Evolutionary conservation across 441 rosid species (phyloP).

Genomic region (Syzygium malaccense): DNA sequence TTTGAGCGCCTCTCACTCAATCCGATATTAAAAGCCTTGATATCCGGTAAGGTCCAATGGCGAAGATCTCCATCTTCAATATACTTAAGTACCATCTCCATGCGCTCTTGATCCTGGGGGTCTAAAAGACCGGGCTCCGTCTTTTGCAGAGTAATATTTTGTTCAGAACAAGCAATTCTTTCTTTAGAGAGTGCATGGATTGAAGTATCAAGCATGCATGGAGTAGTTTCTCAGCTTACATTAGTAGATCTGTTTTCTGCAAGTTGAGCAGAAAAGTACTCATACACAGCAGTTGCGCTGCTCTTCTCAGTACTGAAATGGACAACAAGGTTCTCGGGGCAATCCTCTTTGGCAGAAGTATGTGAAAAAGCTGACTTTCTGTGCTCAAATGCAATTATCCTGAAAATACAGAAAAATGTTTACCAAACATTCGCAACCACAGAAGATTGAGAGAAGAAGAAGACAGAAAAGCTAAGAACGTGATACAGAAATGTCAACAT

Average conservation of each 20-base stretch:
- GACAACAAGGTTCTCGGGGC: constrained; percentile 23
- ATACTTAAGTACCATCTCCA: constrained; percentile 47
- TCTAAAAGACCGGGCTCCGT: constrained; percentile 27
- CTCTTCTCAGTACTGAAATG: constrained; percentile 50
- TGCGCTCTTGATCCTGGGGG: constrained; percentile 23
- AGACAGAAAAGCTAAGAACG: background rate
- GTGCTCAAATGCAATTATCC: constrained; percentile 76
- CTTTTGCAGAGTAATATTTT: background rate
- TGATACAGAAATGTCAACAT: background rate
- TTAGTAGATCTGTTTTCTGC: constrained; percentile 10
- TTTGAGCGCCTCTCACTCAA: constrained; percentile 49
- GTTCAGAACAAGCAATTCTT: background rate
- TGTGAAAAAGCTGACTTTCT: constrained; percentile 34
- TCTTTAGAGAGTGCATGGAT: background rate
- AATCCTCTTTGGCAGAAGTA: constrained; percentile 13
- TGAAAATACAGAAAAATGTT: constrained; percentile 4
- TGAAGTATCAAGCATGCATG: background rate
- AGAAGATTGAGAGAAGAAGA: background rate
- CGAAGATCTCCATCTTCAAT: constrained; percentile 70
- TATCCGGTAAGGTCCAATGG: constrained; percentile 49
- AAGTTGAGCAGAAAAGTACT: constrained; percentile 52
- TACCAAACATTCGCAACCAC: background rate
- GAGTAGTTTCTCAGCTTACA: constrained; percentile 28
- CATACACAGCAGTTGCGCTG: constrained; percentile 58
- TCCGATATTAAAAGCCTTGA: constrained; percentile 48